phyloP scores from a whole-genome alignment of 2,329 filamentous ascomycete species.

The Xylaria digitata region DNA sequence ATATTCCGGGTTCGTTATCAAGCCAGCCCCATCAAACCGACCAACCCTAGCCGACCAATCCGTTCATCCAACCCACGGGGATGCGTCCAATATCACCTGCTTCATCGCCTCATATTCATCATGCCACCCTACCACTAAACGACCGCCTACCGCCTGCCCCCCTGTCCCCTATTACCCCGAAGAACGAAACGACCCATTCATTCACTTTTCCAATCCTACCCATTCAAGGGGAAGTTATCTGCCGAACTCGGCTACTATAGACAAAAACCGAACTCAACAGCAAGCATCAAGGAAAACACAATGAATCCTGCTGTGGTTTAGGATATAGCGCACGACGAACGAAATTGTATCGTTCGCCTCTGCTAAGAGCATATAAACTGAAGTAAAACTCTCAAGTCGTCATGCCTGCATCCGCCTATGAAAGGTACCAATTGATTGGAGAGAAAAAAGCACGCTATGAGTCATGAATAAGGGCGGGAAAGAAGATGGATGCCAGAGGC shows the following conservation, averaged over 20 bases:
- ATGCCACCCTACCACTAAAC: slow-evolving; percentile 1
- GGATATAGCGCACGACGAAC: slow-evolving; percentile 1
- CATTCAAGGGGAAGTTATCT: neutral
- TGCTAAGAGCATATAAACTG: neutral
- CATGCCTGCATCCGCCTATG: slow-evolving; percentile 4
- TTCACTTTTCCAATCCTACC: slow-evolving; percentile 21
- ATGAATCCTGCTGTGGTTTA: slow-evolving; percentile 4
- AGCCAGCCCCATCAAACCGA: slow-evolving; percentile 18
- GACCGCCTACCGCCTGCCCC: neutral
- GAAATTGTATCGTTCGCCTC: slow-evolving; percentile 12
- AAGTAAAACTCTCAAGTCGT: slow-evolving; percentile 8
- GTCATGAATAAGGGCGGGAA: neutral
- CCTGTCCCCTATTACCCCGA: neutral
- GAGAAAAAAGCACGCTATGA: slow-evolving; percentile 3
- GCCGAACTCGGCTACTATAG: slow-evolving; percentile 20
- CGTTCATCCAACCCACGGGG: slow-evolving; percentile 6
- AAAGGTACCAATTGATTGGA: slow-evolving; percentile 1
- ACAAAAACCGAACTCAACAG: slow-evolving; percentile 10
- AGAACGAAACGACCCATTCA: slow-evolving; percentile 12
- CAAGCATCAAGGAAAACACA: neutral
- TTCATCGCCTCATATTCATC: slow-evolving; percentile 11
- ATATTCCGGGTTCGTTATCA: slow-evolving; percentile 26
- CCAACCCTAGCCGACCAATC: neutral
- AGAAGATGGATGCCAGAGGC: slow-evolving; percentile 32
- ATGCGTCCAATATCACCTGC: slow-evolving; percentile 1